Base-by-base conservation (phyloP, 2,329 filamentous ascomycete species). In the Metarhizium robertsii region DNA sequence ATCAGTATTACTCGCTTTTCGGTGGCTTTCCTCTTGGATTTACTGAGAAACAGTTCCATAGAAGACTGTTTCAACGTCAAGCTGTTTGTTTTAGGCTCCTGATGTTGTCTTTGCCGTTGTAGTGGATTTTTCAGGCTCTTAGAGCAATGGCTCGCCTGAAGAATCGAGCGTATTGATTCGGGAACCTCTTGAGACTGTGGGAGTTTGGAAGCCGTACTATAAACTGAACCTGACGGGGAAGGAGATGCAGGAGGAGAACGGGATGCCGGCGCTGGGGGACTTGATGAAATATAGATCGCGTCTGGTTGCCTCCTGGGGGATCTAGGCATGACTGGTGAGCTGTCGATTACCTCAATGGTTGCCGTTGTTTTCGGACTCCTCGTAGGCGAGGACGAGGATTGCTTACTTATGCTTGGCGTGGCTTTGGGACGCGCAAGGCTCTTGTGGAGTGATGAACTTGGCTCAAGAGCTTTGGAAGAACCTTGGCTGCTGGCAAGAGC, bases 231-330 rank as follows among this genome's bases (percentile, higher is more conserved):
- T 42, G 30, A 48, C 58, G 64, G 56, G 47, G 67, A 58, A 57
- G 60, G 57, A 58, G 62, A 59, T 57, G 57, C 50, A 58, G 66
- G 54, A 67, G 68, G 64, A 59, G 71, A 69, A 34, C 63, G 54
- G 47, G 57, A 54, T 25, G 58, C 52, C 47, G 52, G 55, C 65
- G 65, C 60, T 53, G 75, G 75, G 2, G 53, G 56, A 58, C 75
- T 77, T 65, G 75, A 77, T 61, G 71, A 66, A 65, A 78, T 71
- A 59, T 72, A 51, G 66, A 78, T 75, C 58, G 74, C 61, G 62
- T 76, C 68, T 63, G 63, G 60, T 55, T 55, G 56, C 57, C 53
- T 55, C 52, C 50, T 62, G 61, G 57, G 61, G 57, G 62, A 69
- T 63, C 73, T 77, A 69, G 72, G 71, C 60, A 64, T 62, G 55